Evolutionary conservation across 2,329 filamentous ascomycete genomes (phyloP).

Genomic region (Penicillium expansum): DNA sequence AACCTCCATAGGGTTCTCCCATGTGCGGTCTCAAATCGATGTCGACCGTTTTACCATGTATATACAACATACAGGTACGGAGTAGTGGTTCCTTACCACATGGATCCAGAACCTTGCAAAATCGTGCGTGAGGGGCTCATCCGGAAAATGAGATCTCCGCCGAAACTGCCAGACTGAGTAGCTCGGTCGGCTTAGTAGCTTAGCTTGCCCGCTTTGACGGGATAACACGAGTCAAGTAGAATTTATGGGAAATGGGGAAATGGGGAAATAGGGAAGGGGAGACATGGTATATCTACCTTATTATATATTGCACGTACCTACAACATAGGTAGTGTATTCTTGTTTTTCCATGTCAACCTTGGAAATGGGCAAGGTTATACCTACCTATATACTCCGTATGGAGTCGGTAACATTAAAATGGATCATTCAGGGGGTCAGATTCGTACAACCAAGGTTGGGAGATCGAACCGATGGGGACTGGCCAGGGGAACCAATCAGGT

Average conservation of each 20-base stretch:
- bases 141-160: conserved; percentile 6
- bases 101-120: neutral
- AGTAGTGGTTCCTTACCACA: conserved; percentile 1
- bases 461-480: neutral
- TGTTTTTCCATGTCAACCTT: no score
- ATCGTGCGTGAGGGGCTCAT: neutral
- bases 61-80: neutral
- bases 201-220: neutral
- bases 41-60: neutral
- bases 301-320: neutral
- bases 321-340: no score
- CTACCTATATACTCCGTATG: no score
- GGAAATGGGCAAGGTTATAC: no score
- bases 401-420: no score
- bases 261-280: neutral
- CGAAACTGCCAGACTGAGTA: conserved; percentile 3
- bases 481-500: neutral
- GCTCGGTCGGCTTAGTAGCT: neutral
- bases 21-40: neutral
- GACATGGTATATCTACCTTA: no score
- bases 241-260: neutral
- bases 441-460: neutral
- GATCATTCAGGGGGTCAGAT: neutral
- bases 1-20: neutral
- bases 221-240: neutral